Conservation (phyloP, 1,139 yeast species). For the Pichiaceae sp. region DNA sequence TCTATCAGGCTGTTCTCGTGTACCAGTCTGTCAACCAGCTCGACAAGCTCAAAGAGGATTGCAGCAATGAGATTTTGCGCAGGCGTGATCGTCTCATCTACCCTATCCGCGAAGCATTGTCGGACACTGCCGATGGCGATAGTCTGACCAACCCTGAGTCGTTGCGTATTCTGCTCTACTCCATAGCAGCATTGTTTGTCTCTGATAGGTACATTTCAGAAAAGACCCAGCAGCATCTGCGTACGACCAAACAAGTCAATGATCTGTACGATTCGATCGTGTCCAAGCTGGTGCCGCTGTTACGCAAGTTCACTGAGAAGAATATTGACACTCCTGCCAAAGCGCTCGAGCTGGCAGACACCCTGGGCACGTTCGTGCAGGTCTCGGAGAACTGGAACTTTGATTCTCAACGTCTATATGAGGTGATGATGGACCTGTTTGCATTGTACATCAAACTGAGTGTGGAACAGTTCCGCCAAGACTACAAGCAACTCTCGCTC, state of each 20-base stretch:
- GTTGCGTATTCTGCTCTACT: constrained; percentile 49
- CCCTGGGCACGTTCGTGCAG: constrained; percentile 67
- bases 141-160: constrained; percentile 23
- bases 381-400: constrained; percentile 69
- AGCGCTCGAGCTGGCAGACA: constrained; percentile 35
- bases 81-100: constrained; percentile 68
- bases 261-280: constrained; percentile 74
- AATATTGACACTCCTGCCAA: constrained; percentile 22
- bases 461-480: constrained; percentile 48
- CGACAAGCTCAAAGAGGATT: constrained; percentile 50
- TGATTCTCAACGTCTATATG: constrained; percentile 53
- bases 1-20: constrained; percentile 78
- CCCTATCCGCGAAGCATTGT: constrained; percentile 18
- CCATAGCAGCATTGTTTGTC: constrained; percentile 68
- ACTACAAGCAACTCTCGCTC: constrained; percentile 55
- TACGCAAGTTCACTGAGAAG: constrained; percentile 18
- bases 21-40: constrained; percentile 66
- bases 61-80: constrained; percentile 64
- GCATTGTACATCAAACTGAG: constrained; percentile 51
- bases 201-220: constrained; percentile 61
- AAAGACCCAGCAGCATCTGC: constrained; percentile 46
- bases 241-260: constrained; percentile 51
- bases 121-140: constrained; percentile 13
- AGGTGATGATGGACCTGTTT: constrained; percentile 52
- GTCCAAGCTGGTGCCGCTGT: constrained; percentile 49